Evolutionary conservation across 129 eudicot genomes (phyloP).

Genomic region (Centrapalus pauciflorus): DNA sequence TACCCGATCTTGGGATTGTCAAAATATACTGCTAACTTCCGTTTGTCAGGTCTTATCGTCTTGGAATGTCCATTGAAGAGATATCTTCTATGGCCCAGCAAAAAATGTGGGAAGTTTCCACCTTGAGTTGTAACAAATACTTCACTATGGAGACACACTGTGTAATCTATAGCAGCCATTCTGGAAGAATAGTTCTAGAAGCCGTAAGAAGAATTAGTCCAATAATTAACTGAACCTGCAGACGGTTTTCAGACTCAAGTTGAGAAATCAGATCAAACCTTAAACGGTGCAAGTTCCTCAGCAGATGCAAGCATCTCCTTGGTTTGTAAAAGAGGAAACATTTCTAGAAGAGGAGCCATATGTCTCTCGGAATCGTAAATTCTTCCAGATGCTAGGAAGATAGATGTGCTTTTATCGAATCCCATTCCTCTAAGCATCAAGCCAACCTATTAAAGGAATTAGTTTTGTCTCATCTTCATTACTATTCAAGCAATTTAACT

Average conservation of each 20-base stretch:
- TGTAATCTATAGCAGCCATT: conserved; percentile 99
- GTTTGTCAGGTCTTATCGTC: conserved; percentile 92
- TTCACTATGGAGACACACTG: conserved; percentile 96
- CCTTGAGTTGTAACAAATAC: conserved; percentile 99
- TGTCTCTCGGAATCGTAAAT: conserved; percentile 87
- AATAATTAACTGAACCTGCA: background rate
- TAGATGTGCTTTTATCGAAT: conserved; percentile 73
- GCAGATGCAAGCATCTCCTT: conserved; percentile 79
- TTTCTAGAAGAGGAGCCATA: conserved; percentile 86
- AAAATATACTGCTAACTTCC: conserved; percentile 69
- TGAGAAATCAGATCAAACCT: conserved; percentile 34
- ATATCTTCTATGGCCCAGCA: conserved; percentile 92
- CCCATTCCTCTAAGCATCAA: conserved; percentile 99
- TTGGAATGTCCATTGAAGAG: conserved; percentile 89
- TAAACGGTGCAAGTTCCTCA: conserved; percentile 77
- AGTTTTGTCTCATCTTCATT: background rate
- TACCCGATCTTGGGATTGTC: conserved; percentile 96
- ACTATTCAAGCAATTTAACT: background rate
- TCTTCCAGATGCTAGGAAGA: conserved; percentile 86
- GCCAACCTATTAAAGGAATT: conserved; percentile 57
- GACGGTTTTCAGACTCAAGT: background rate
- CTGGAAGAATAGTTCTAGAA: conserved; percentile 91
- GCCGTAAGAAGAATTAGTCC: conserved; percentile 22
- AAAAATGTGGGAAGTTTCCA: conserved; percentile 92
- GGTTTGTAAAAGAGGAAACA: conserved; percentile 94